Percentiles rank a stretch among this genome's conserved stretches.
These are phyloP conservation scores for Adansonia digitata DNA, from an alignment of 345 rosid genomes.

Conservation along the genomic window DNA sequence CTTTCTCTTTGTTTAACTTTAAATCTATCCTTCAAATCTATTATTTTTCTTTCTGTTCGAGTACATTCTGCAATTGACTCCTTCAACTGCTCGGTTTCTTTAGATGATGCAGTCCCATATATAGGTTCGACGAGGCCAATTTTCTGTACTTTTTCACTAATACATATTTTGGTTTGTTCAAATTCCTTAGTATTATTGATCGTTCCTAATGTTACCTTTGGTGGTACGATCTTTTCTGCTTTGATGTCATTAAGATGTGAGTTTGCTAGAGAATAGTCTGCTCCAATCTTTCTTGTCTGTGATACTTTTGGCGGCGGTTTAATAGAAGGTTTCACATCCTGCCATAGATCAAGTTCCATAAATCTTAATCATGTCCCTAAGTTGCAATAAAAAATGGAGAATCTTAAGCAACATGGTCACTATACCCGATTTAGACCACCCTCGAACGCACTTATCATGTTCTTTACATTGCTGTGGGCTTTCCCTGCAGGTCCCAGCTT, in stretches of 20 bases:
- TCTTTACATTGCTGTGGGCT: constrained; percentile 55
- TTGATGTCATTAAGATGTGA: constrained; percentile 13
- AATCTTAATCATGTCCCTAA: constrained; percentile 12
- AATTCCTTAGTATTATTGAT: constrained; percentile 3
- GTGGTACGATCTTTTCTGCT: constrained; percentile 7
- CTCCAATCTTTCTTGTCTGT: constrained; percentile 20
- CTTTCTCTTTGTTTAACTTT: constrained; percentile 15
- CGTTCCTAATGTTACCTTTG: constrained; percentile 8
- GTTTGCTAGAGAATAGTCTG: constrained; percentile 22
- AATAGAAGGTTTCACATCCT: constrained; percentile 40
- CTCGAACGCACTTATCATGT: constrained; percentile 77
- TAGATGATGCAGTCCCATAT: constrained; percentile 7
- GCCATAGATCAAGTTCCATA: constrained; percentile 22
- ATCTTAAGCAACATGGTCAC: constrained; percentile 3
- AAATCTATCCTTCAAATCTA: constrained; percentile 14
- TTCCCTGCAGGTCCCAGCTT: constrained; percentile 27
- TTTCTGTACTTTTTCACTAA: constrained; percentile 9
- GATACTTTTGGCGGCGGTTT: constrained; percentile 32
- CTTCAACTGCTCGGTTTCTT: constrained; percentile 6
- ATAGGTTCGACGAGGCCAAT: constrained; percentile 5
- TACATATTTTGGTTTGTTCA: not conserved
- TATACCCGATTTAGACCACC: constrained; percentile 58
- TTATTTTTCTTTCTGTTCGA: constrained; percentile 5
- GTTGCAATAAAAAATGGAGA: not conserved
- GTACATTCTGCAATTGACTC: not conserved